Conservation (phyloP, 1,139 yeast genomes). For the Yamadazyma triangularis region DNA sequence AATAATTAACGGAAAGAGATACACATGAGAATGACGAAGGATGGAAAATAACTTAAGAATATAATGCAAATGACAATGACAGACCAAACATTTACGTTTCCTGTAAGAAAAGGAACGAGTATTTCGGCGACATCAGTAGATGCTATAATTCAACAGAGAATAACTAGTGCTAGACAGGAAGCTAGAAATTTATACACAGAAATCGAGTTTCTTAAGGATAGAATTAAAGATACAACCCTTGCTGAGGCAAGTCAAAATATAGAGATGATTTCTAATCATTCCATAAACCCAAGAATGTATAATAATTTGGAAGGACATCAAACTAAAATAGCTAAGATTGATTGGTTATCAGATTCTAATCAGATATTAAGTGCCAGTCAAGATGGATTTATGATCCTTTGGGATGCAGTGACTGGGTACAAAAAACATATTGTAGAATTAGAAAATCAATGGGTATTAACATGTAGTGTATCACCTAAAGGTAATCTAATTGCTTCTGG, state of each 20-base stretch:
- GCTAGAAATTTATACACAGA: conserved; percentile 46
- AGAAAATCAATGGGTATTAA: conserved; percentile 74
- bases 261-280: conserved; percentile 26
- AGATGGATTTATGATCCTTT: conserved; percentile 79
- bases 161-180: conserved; percentile 35
- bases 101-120: too few relatives aligned
- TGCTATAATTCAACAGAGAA: conserved; percentile 1
- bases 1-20: too few relatives aligned
- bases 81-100: too few relatives aligned
- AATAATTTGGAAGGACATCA: conserved; percentile 65
- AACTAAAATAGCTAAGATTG: conserved; percentile 64
- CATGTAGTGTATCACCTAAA: conserved; percentile 70
- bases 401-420: conserved; percentile 76
- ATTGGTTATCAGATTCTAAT: conserved; percentile 63
- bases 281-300: conserved; percentile 30
- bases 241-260: conserved; percentile 30
- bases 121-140: too few relatives aligned
- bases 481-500: conserved; percentile 70
- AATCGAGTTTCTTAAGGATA: conserved; percentile 38
- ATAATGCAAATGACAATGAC: too few relatives aligned
- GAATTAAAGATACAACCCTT: conserved; percentile 45
- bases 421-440: conserved; percentile 67
- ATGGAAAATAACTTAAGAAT: too few relatives aligned
- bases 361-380: conserved; percentile 72
- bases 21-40: too few relatives aligned